phyloP scores from a whole-genome alignment of 805 yeast species.

The Candida maesae region DNA sequence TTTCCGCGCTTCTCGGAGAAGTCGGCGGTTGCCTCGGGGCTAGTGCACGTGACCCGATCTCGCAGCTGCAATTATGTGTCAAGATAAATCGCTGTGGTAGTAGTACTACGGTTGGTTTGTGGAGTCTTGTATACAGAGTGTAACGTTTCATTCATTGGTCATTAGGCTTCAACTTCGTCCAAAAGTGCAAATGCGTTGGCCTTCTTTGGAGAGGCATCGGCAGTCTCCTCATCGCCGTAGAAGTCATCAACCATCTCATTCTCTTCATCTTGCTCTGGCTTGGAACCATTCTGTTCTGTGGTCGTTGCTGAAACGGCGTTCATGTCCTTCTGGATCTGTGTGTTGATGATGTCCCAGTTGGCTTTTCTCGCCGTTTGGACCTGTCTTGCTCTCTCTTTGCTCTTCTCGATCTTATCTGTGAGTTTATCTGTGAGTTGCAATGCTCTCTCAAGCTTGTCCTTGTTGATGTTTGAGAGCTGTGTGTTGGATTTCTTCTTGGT shows the following conservation, averaged over 20 bases:
- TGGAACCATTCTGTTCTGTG: no score
- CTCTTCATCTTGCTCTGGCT: constrained; percentile 21
- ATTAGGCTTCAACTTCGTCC: constrained; percentile 30
- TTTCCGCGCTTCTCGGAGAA: background rate
- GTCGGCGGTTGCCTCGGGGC: no score
- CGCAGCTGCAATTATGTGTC: background rate
- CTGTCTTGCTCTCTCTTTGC: constrained; percentile 59
- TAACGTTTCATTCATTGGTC: background rate
- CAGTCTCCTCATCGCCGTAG: constrained; percentile 14
- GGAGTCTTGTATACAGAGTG: no score
- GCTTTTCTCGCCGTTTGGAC: constrained; percentile 62
- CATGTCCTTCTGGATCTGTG: constrained; percentile 34
- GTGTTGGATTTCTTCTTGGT: constrained; percentile 27
- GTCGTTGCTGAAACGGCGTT: constrained; percentile 1
- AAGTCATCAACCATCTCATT: constrained; percentile 25
- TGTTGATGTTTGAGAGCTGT: constrained; percentile 33
- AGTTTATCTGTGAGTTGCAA: constrained; percentile 50
- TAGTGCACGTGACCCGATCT: no score
- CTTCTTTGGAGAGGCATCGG: background rate
- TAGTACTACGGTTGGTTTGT: no score
- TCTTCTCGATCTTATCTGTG: constrained; percentile 58
- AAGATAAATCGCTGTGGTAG: no score
- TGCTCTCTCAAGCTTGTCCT: constrained; percentile 44
- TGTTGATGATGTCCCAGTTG: constrained; percentile 69
- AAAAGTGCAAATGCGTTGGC: constrained; percentile 30